Conservation (phyloP, 2,329 filamentous ascomycete species). For the Nothomitra cinnamomea region DNA sequence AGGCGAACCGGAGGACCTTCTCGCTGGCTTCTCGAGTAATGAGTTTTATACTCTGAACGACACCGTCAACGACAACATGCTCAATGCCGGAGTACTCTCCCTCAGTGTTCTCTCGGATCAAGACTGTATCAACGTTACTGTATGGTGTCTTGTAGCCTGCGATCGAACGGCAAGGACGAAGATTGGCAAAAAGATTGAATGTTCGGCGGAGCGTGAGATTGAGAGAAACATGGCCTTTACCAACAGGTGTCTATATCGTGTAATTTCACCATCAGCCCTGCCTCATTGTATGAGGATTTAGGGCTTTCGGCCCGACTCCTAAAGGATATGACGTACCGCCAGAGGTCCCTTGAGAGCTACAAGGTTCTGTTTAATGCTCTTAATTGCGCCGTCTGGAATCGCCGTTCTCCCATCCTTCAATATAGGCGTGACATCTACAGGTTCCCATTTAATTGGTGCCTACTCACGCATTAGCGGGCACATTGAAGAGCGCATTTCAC, state of each 20-base stretch:
- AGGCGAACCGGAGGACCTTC: constrained; percentile 90
- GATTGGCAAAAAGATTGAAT: constrained; percentile 99
- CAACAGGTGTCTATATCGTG: constrained; percentile 61
- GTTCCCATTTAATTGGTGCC: constrained; percentile 92
- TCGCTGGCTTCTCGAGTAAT: constrained; percentile 91
- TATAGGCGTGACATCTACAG: constrained; percentile 86
- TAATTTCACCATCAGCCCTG: constrained; percentile 14
- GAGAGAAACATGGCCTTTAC: constrained; percentile 97
- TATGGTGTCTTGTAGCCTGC: constrained; percentile 97
- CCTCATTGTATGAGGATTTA: background rate
- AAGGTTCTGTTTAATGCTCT: constrained; percentile 88
- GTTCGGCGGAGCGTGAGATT: constrained; percentile 97
- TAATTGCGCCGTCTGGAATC: constrained; percentile 83
- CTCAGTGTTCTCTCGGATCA: constrained; percentile 99
- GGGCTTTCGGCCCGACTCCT: too few species aligned
- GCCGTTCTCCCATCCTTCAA: constrained; percentile 90
- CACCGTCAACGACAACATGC: constrained; percentile 92
- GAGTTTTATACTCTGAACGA: constrained; percentile 99
- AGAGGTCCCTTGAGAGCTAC: constrained; percentile 96
- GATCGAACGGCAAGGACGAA: constrained; percentile 93
- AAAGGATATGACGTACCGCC: constrained; percentile 43
- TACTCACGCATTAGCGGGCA: constrained; percentile 26
- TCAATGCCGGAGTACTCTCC: constrained; percentile 99
- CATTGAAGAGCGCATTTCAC: constrained; percentile 4
- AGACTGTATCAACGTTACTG: constrained; percentile 87